Evolutionary conservation across 2,329 filamentous ascomycete genomes (phyloP).

Genomic region (Fusarium sterilihyphosum): DNA sequence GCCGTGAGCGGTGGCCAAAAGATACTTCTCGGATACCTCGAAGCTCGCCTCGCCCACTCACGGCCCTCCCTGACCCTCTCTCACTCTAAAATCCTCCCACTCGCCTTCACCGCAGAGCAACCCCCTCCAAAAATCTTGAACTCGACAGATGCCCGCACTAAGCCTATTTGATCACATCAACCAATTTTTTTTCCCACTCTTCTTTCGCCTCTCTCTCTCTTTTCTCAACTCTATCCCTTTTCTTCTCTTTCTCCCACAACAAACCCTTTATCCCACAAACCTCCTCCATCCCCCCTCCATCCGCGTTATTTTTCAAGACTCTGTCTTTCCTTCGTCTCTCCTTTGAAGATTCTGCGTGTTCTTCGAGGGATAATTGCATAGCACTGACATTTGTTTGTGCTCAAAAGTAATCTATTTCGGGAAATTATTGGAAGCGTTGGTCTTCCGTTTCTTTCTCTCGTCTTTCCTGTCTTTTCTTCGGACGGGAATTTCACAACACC

Average conservation of each 20-base stretch:
- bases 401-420: conserved; percentile 47
- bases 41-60: conserved; percentile 37
- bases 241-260: conserved; percentile 50
- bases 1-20: conserved; percentile 40
- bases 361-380: conserved; percentile 52
- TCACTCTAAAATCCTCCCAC: conserved; percentile 33
- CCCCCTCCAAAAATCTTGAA: conserved; percentile 41
- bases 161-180: conserved; percentile 45
- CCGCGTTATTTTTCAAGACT: conserved; percentile 47
- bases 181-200: conserved; percentile 50
- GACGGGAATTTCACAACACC: conserved; percentile 44
- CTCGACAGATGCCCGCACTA: conserved; percentile 43
- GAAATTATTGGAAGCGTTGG: conserved; percentile 47
- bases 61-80: conserved; percentile 41
- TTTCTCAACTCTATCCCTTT: conserved; percentile 43
- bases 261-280: conserved; percentile 46
- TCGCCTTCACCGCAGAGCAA: conserved; percentile 42
- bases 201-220: conserved; percentile 47
- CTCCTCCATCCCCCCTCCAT: conserved; percentile 45
- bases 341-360: conserved; percentile 59
- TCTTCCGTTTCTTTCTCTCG: conserved; percentile 48
- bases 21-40: conserved; percentile 36
- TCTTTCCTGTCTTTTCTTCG: conserved; percentile 46
- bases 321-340: conserved; percentile 56
- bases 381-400: conserved; percentile 46